Evolutionary conservation across 495 filamentous ascomycete genomes (phyloP).

Genomic region (Penicillium verhagenii): DNA sequence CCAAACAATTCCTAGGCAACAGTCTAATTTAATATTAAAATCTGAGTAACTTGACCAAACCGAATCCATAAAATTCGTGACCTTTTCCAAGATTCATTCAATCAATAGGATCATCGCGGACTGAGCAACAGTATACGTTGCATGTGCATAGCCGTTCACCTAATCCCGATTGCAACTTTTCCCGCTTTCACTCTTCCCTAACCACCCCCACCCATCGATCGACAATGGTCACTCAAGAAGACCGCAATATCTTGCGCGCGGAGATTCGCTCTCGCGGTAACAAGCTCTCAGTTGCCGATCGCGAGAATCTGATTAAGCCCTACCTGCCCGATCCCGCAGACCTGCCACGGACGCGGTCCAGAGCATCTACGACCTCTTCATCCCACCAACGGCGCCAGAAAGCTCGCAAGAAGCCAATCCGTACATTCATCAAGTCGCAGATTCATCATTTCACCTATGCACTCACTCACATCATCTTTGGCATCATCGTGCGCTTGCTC

Average conservation of each 20-base stretch:
- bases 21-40: not conserved
- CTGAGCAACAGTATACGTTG: not conserved
- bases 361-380: conserved; percentile 12
- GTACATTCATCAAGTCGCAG: conserved; percentile 64
- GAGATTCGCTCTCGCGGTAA: conserved; percentile 59
- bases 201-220: conserved; percentile 7
- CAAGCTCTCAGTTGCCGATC: conserved; percentile 61
- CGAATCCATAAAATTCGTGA: not conserved
- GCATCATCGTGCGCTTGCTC: conserved; percentile 77
- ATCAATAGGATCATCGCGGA: not conserved
- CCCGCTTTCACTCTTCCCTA: not conserved
- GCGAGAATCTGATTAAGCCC: conserved; percentile 68
- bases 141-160: not conserved
- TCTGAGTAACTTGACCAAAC: not conserved
- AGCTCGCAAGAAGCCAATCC: conserved; percentile 51
- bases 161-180: not conserved
- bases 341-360: conserved; percentile 14
- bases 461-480: conserved; percentile 77
- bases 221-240: conserved; percentile 55
- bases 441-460: conserved; percentile 69
- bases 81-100: not conserved
- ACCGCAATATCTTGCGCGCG: conserved; percentile 59
- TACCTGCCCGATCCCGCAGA: conserved; percentile 68
- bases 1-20: not conserved
- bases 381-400: conserved; percentile 30